Conservation (phyloP, 371 early-diverging fungal genomes). For the Lichtheimia ornata region DNA sequence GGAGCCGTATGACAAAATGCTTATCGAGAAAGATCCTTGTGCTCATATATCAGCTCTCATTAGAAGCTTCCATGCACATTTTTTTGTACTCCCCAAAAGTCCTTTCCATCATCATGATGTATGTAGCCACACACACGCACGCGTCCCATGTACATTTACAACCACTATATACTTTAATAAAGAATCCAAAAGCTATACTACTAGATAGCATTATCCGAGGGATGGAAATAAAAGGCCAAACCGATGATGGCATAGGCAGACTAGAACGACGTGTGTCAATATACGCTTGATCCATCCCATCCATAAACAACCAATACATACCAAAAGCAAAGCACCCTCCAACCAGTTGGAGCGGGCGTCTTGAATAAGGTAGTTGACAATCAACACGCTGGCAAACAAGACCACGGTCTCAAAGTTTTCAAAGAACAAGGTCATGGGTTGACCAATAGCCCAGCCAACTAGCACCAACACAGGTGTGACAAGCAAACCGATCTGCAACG, state of each 20-base stretch:
- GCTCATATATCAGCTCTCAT: too few species aligned
- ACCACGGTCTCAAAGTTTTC: conserved; percentile 81
- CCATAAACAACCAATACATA: conserved; percentile 7
- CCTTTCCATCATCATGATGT: too few species aligned
- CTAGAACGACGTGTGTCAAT: conserved; percentile 9
- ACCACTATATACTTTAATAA: too few species aligned
- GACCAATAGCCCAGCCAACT: conserved; percentile 81
- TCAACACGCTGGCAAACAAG: conserved; percentile 79
- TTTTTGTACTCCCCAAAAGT: too few species aligned
- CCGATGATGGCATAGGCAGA: conserved; percentile 74
- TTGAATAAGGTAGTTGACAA: conserved; percentile 78
- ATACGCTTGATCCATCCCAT: neutral
- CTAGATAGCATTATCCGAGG: conserved; percentile 8
- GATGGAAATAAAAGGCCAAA: conserved; percentile 71
- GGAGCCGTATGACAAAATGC: too few species aligned
- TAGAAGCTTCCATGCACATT: too few species aligned
- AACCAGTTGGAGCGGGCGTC: conserved; percentile 83
- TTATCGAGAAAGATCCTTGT: too few species aligned
- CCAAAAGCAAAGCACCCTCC: conserved; percentile 80
- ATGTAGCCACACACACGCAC: too few species aligned
- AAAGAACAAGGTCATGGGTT: conserved; percentile 81
- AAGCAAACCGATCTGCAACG: conserved; percentile 87
- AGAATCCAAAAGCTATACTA: too few species aligned
- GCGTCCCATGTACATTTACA: too few species aligned
- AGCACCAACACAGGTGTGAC: conserved; percentile 86